Conservation (phyloP, 2,329 filamentous ascomycete species). For the Trichoderma sp. region DNA sequence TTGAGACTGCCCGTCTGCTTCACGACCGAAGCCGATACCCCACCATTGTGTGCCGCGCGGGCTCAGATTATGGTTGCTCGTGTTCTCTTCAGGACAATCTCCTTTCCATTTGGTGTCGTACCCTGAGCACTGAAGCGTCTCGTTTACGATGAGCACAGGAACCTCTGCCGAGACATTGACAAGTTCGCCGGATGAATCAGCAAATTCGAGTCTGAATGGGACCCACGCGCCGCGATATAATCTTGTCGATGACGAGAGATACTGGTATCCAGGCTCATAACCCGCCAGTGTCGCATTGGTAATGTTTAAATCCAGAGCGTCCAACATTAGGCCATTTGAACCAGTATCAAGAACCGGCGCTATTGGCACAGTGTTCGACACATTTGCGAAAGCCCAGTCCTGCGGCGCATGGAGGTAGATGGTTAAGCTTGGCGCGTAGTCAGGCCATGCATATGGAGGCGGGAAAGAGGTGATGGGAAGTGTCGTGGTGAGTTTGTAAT, state of each 20-base stretch:
- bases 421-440: not conserved
- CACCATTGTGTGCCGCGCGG: not conserved
- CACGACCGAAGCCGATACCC: not conserved
- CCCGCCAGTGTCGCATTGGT: not conserved
- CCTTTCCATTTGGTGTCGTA: not conserved
- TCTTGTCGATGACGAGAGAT: not conserved
- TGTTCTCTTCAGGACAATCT: not conserved
- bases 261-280: not conserved
- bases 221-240: not conserved
- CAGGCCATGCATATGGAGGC: not conserved
- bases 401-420: not conserved
- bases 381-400: not conserved
- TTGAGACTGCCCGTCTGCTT: not conserved
- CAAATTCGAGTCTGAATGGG: not conserved
- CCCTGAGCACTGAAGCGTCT: not conserved
- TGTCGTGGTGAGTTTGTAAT: not conserved
- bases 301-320: not conserved
- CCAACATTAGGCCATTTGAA: not conserved
- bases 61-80: not conserved
- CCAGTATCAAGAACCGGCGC: not conserved
- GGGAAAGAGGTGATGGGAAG: not conserved
- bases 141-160: not conserved
- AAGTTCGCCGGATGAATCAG: not conserved
- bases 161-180: not conserved
- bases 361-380: not conserved